A percentile compares a stretch with the other conserved stretches of the same genome.
Conservation (phyloP, 2,329 filamentous ascomycete genomes). For the Trichoderma guizhouense region DNA sequence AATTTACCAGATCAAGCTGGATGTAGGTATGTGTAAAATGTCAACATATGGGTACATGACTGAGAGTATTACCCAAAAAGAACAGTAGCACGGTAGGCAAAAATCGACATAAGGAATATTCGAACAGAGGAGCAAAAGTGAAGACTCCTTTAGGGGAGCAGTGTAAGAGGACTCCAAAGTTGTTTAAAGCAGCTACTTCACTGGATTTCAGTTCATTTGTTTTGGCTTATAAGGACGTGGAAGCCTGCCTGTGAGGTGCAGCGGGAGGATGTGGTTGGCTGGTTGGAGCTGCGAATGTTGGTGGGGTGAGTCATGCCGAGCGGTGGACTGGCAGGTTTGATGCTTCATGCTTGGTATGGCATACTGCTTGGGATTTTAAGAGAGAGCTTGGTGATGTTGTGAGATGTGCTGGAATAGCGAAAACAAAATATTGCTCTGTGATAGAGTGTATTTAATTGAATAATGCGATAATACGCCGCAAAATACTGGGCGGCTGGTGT, state of each 20-base stretch:
- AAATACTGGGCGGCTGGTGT: neutral
- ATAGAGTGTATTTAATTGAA: neutral
- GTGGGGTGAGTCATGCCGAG: neutral
- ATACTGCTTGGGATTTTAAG: neutral
- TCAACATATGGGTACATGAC: neutral
- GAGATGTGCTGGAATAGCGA: neutral
- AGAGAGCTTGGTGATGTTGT: neutral
- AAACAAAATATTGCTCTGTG: neutral
- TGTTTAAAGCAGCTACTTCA: slow-evolving; percentile 11
- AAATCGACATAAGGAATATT: neutral
- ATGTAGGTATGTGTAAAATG: neutral
- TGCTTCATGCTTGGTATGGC: neutral
- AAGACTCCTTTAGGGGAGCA: slow-evolving; percentile 3
- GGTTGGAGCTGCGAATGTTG: neutral
- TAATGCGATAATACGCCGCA: neutral
- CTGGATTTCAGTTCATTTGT: neutral
- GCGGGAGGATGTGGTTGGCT: neutral
- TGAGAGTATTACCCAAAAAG: neutral
- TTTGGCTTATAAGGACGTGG: neutral
- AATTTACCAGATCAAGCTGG: neutral
- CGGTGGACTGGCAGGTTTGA: neutral
- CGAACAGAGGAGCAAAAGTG: slow-evolving; percentile 9
- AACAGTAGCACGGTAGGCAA: neutral
- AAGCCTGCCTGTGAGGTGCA: neutral
- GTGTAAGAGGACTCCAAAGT: neutral